Percentiles rank a stretch among this genome's conserved stretches.
phyloP scores from a whole-genome alignment of 202 grass and related monocot genomes.

The Elaeis oleifera region DNA sequence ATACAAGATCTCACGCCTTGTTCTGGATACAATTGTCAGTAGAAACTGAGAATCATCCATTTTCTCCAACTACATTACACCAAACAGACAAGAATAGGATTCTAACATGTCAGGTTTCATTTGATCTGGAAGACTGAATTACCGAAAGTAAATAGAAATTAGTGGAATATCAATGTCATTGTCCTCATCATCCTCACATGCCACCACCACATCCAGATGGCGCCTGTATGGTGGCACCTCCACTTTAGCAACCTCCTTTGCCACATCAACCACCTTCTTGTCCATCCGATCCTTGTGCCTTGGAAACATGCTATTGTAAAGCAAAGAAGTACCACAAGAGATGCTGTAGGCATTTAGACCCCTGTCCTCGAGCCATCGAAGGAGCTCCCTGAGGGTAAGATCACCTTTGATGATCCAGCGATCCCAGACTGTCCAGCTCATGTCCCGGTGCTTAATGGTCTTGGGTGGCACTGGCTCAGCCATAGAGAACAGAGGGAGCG shows the following conservation, averaged over 20 bases:
- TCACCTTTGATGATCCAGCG: slow-evolving; percentile 68
- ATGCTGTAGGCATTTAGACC: slow-evolving; percentile 86
- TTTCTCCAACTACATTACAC: no score
- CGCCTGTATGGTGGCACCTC: slow-evolving; percentile 66
- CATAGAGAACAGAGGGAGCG: slow-evolving; percentile 84
- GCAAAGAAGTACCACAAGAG: slow-evolving; percentile 65
- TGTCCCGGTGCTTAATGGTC: slow-evolving; percentile 53
- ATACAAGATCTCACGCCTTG: no score
- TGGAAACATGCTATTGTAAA: slow-evolving; percentile 94
- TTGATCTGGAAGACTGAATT: slow-evolving; percentile 6
- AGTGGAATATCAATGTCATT: slow-evolving; percentile 81
- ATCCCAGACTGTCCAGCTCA: slow-evolving; percentile 89
- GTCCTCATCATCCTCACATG: slow-evolving; percentile 81
- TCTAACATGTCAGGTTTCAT: no score
- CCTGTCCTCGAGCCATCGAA: slow-evolving; percentile 70
- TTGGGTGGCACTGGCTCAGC: slow-evolving; percentile 81
- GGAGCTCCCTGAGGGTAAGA: slow-evolving; percentile 69
- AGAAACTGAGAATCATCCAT: no score
- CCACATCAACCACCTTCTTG: slow-evolving; percentile 63
- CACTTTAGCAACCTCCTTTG: slow-evolving; percentile 63
- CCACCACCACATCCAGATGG: slow-evolving; percentile 69
- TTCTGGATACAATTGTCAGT: no score
- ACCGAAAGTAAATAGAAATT: slow-evolving; percentile 69
- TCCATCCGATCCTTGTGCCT: slow-evolving; percentile 80
- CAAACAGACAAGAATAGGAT: no score